Base-by-base conservation (phyloP, 257 asterid genomes). In the Primulina huaijiensis region DNA sequence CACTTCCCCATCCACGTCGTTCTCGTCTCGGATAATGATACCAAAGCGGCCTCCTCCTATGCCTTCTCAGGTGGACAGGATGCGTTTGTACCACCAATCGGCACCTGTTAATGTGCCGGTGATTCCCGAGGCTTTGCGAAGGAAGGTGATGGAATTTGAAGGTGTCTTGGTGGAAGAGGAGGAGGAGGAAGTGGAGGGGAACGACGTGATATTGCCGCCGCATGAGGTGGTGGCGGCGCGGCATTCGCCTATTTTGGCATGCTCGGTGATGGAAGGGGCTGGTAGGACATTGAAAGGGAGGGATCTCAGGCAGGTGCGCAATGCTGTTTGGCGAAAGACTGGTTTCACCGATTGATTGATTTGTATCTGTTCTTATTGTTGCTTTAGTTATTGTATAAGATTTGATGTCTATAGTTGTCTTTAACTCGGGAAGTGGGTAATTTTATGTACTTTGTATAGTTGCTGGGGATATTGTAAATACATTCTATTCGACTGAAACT, bases 221-320 rank as follows among this genome's bases (percentile, higher is more conserved):
- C 96, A 89, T 57, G 87, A 87, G 82, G 31, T 89, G 67, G 83
- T 85, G 71, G 90, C 77, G 11, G 65, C 82, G 11, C 83, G 83
- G 71, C 68, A 80, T 19, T 71, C 87, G 40, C 89, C 93, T 55
- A 19, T 75, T 82, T 67, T 80, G 64, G 75, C 93, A 3, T 85
- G 80, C 71, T 89, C 96, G 14, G 88, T 89, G 74, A 62, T 89
- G 77, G 96, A 89, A 75, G 96, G 96, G 1, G 80, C 70, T 17
- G 96, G 96, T n/a, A 76, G 96, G 87, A 89, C 92, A 17, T 74
- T 89, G 78, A 89, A 87, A 75, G 96, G 96, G 65, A 81, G 93
- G 78, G 96, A 89, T 76, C 84, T 87, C 68, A 78, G 91, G 76
- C 93, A 84, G 76, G 96, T 89, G 75, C 84, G 96, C 71, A 87